These are phyloP conservation scores for Trichoderma brevicompactum DNA, from an alignment of 2,329 filamentous ascomycete species.

Conservation along the genomic window DNA sequence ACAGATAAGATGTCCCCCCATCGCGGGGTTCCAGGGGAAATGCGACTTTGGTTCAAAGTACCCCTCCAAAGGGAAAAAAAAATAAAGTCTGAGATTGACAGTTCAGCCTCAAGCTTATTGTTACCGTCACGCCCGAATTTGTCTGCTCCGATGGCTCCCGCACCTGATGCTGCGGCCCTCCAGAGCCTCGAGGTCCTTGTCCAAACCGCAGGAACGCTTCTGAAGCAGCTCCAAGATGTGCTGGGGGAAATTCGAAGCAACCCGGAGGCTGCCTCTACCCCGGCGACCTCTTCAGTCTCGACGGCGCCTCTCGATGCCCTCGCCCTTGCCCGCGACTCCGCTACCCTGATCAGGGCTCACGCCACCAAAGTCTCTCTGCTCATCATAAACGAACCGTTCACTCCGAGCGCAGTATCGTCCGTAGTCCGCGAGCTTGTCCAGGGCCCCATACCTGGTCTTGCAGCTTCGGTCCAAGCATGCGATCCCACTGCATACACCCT, in stretches of 20 bases:
- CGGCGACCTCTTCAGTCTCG: slow-evolving; percentile 29
- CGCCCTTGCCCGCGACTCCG: slow-evolving; percentile 70
- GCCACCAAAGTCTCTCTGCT: slow-evolving; percentile 86
- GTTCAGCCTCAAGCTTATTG: background rate
- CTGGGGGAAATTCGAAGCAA: slow-evolving; percentile 47
- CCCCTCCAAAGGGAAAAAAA: slow-evolving; percentile 25
- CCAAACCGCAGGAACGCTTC: slow-evolving; percentile 44
- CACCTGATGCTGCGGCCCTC: slow-evolving; percentile 38
- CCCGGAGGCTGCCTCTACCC: slow-evolving; percentile 7
- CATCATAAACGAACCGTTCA: slow-evolving; percentile 85
- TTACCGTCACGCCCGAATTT: no score
- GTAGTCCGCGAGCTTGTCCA: slow-evolving; percentile 74
- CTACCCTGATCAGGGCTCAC: slow-evolving; percentile 77
- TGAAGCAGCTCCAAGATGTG: slow-evolving; percentile 50
- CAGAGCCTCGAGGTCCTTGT: slow-evolving; percentile 47
- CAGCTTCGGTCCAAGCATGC: slow-evolving; percentile 71
- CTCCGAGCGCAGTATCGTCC: slow-evolving; percentile 71
- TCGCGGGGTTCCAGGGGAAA: slow-evolving; percentile 27
- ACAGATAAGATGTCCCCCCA: background rate
- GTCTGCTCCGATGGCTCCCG: slow-evolving; percentile 34
- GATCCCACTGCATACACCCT: slow-evolving; percentile 64
- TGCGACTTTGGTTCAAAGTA: background rate
- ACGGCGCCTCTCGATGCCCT: slow-evolving; percentile 60
- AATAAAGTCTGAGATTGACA: slow-evolving; percentile 7
- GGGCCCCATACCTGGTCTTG: slow-evolving; percentile 74